Evolutionary conservation across 2,329 filamentous ascomycete genomes (phyloP).

Genomic region (Xylariales sp.): DNA sequence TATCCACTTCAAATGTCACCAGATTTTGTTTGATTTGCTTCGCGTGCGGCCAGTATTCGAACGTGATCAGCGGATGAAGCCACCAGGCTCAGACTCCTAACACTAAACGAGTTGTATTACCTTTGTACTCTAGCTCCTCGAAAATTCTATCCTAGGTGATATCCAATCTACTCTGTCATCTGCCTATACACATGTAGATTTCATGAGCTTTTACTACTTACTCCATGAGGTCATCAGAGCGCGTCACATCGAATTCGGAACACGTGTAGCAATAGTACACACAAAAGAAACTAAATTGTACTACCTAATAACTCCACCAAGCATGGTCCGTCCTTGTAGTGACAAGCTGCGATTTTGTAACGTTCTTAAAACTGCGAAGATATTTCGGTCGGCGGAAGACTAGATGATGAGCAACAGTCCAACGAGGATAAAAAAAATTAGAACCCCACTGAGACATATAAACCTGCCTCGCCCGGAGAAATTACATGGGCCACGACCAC

Average conservation of each 20-base stretch:
- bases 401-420: conserved; percentile 50
- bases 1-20: conserved; percentile 9
- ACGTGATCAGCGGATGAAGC: not conserved
- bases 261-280: conserved; percentile 21
- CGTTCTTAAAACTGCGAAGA: conserved; percentile 17
- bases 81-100: not conserved
- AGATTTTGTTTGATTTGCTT: conserved; percentile 1
- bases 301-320: conserved; percentile 38
- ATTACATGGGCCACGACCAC: conserved; percentile 29
- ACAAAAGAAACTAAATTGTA: conserved; percentile 35
- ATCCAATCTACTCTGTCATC: not conserved
- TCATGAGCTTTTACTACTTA: not conserved
- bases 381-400: conserved; percentile 37
- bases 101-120: not conserved
- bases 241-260: not conserved
- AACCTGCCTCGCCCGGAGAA: conserved; percentile 26
- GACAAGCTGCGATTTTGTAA: conserved; percentile 15
- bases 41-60: not conserved
- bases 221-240: not conserved
- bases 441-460: conserved; percentile 32
- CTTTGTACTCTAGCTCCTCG: not conserved
- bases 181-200: not conserved
- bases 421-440: conserved; percentile 42
- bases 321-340: conserved; percentile 16
- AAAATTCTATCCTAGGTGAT: not conserved